Base-by-base conservation (phyloP, 257 asterid species). In the Nicotiana attenuata region DNA sequence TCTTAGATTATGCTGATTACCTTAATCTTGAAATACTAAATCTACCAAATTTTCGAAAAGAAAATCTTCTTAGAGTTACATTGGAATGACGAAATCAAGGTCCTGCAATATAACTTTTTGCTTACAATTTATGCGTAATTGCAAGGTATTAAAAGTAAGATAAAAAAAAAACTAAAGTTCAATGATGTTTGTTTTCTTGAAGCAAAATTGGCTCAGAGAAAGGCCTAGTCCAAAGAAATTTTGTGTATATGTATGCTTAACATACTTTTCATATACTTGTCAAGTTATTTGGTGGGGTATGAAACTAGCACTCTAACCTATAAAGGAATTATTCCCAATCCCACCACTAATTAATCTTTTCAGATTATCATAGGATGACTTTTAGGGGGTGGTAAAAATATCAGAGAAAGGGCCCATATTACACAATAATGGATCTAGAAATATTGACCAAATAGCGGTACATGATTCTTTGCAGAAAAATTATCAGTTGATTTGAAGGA, bases 211-310 rank as follows among this genome's bases (percentile, higher is more conserved):
- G 13, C 26, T 57, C 11, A 57, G 26, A 57, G 4, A 57, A 57
- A 57, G 0, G 63, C 63, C 31, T n/a, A 7, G 66, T 64, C 20
- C 19, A 64, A 5, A 64, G 19, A 28, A 64, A 28, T 64, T 26
- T 5, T 64, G 69, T 26, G 28, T 11, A 26, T 22, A 60, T 68
- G 53, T 38, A 64, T 26, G 16, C 56, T 20, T 20, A 6, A 20
- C 33, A 11, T 20, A 52, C 61, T 5, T 22, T 35, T 82, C 11
- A 41, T 77, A 7, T 52, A 41, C 31, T 35, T 65, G 52, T 29
- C 19, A 29, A 15, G 66, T 63, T 19, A 63, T 63, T 82, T 24
- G 38, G 85, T 82, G 82, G 85, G 85, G 82, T 65, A 55, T 35
- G 60, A 53, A 77, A 33, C 26, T 26, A n/a, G 41, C 56, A 60